A percentile compares a stretch with the other conserved stretches of the same genome.
phyloP scores from a whole-genome alignment of 2,329 filamentous ascomycete genomes.

The Neobulgaria alba region DNA sequence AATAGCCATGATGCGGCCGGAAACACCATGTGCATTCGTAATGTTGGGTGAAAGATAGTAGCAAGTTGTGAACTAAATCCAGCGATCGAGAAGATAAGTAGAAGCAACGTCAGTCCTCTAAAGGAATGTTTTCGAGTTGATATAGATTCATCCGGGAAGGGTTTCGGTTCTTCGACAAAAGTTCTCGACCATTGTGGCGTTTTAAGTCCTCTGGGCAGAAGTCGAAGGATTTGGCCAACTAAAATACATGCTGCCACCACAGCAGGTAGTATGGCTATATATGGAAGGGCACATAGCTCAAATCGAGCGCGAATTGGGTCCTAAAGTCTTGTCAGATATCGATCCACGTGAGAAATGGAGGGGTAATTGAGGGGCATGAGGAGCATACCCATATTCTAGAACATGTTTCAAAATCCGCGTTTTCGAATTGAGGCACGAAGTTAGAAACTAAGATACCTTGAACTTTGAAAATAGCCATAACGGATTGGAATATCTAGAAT shows the following conservation, averaged over 20 bases:
- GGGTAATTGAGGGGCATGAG: neutral
- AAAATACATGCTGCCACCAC: constrained; percentile 26
- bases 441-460: neutral
- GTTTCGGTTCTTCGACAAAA: constrained; percentile 39
- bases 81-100: constrained; percentile 32
- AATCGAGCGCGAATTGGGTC: constrained; percentile 25
- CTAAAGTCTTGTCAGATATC: constrained; percentile 7
- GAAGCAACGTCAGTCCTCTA: constrained; percentile 27
- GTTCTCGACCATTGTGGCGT: constrained; percentile 39
- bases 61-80: constrained; percentile 30
- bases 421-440: too few relatives aligned
- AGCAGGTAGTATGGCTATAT: constrained; percentile 23
- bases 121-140: constrained; percentile 20
- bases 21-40: constrained; percentile 32
- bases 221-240: constrained; percentile 18
- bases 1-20: constrained; percentile 21
- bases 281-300: constrained; percentile 20
- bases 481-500: too few relatives aligned
- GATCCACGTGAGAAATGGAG: constrained; percentile 4
- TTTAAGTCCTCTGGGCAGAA: constrained; percentile 26
- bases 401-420: neutral
- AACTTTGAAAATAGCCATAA: neutral
- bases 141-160: constrained; percentile 26
- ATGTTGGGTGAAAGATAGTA: constrained; percentile 27
- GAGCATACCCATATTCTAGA: constrained; percentile 7